A percentile compares a stretch with the other conserved stretches of the same genome.
phyloP scores from a whole-genome alignment of 2,329 filamentous ascomycete genomes.

The Tolypocladium tundrense region DNA sequence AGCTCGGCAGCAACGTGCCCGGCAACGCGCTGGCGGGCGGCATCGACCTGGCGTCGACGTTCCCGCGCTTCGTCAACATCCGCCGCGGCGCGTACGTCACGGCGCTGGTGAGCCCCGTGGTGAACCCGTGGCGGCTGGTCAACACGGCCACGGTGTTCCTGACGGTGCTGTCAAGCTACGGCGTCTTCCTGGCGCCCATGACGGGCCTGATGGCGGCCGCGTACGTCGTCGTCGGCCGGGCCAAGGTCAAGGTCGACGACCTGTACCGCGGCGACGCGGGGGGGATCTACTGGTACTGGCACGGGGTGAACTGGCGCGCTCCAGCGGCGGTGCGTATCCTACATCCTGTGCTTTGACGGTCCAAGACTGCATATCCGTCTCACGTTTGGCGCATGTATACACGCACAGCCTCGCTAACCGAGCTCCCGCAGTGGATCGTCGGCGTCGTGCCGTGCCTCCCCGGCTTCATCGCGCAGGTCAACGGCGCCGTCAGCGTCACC shows the following conservation, averaged over 20 bases:
- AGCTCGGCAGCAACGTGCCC: slow-evolving; percentile 26
- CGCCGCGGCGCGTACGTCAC: slow-evolving; percentile 26
- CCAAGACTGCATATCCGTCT: too few species aligned
- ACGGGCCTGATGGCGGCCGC: slow-evolving; percentile 27
- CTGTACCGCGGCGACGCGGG: slow-evolving; percentile 18
- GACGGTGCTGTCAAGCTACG: slow-evolving; percentile 24
- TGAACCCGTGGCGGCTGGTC: slow-evolving; percentile 28
- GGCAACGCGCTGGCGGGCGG: slow-evolving; percentile 27
- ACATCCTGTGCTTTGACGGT: not conserved
- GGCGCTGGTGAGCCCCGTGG: slow-evolving; percentile 22
- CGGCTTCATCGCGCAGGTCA: slow-evolving; percentile 30
- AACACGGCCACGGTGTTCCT: slow-evolving; percentile 25
- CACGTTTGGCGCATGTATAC: too few species aligned
- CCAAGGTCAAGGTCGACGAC: slow-evolving; percentile 25
- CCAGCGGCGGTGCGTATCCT: slow-evolving; percentile 22
- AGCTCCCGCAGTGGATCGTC: slow-evolving; percentile 22
- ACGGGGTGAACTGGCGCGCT: slow-evolving; percentile 30
- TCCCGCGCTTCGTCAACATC: slow-evolving; percentile 27
- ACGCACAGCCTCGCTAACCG: not conserved
- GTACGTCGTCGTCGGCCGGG: slow-evolving; percentile 21
- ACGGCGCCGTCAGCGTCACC: slow-evolving; percentile 19
- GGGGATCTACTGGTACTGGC: slow-evolving; percentile 29
- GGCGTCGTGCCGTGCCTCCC: slow-evolving; percentile 29
- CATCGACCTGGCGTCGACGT: slow-evolving; percentile 26
- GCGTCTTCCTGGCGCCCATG: slow-evolving; percentile 28